These are phyloP conservation scores for Waltergamsia citrina DNA, from an alignment of 2,329 filamentous ascomycete species.

Conservation along the genomic window DNA sequence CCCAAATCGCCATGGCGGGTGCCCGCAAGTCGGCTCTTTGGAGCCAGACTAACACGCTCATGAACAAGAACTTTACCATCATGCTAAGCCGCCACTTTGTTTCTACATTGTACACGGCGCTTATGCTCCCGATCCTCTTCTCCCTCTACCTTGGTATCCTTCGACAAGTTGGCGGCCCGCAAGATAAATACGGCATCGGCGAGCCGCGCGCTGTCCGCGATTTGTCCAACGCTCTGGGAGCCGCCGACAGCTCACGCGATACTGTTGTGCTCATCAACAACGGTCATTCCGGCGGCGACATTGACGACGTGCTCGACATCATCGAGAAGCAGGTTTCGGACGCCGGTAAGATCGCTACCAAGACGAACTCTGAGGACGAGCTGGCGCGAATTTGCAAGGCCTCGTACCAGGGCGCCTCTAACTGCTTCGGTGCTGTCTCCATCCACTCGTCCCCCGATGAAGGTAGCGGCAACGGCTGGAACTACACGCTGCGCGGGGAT, in stretches of 20 bases:
- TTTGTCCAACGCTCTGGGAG: conserved; percentile 51
- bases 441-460: conserved; percentile 62
- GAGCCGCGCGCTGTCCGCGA: conserved; percentile 47
- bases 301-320: conserved; percentile 55
- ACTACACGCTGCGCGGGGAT: conserved; percentile 65
- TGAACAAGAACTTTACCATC: conserved; percentile 49
- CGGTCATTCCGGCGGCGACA: conserved; percentile 56
- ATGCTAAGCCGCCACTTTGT: conserved; percentile 39
- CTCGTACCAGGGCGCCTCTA: conserved; percentile 53
- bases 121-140: conserved; percentile 46
- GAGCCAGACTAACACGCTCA: conserved; percentile 45
- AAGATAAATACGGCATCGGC: conserved; percentile 64
- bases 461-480: conserved; percentile 46
- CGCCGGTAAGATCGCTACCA: conserved; percentile 16
- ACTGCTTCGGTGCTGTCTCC: conserved; percentile 62
- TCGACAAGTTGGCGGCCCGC: conserved; percentile 68
- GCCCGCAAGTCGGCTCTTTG: conserved; percentile 21
- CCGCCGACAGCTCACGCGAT: conserved; percentile 44
- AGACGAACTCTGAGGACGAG: conserved; percentile 12
- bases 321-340: conserved; percentile 10
- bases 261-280: conserved; percentile 69
- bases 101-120: conserved; percentile 41
- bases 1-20: conserved; percentile 29
- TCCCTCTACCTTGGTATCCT: conserved; percentile 54
- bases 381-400: conserved; percentile 42